Evolutionary conservation across 768 basidiomycete species (phyloP).

Genomic region (Lentinula boryana): DNA sequence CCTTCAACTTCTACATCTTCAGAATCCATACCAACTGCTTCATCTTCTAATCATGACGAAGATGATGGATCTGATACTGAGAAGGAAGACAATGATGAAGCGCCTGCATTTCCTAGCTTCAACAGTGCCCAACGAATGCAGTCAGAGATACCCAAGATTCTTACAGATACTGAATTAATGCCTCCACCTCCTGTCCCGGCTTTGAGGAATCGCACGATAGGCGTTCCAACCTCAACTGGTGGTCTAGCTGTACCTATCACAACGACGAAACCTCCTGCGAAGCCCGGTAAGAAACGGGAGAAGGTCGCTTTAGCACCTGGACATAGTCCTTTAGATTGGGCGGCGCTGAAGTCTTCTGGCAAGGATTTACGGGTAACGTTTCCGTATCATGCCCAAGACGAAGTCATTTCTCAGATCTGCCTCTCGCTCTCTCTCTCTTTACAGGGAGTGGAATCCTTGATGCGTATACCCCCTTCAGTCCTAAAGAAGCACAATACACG

Average conservation of each 20-base stretch:
- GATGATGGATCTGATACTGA: constrained; percentile 34
- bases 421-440: not conserved
- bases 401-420: constrained; percentile 9
- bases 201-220: constrained; percentile 32
- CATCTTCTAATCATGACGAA: constrained; percentile 36
- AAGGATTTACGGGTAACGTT: constrained; percentile 64
- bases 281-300: constrained; percentile 49
- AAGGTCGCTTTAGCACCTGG: constrained; percentile 93
- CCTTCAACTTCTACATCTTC: constrained; percentile 11
- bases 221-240: constrained; percentile 25
- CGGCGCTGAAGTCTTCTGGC: constrained; percentile 77
- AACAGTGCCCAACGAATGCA: constrained; percentile 65
- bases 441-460: constrained; percentile 65
- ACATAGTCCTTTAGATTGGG: constrained; percentile 92
- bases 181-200: constrained; percentile 44
- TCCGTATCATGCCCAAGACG: constrained; percentile 3
- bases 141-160: constrained; percentile 22
- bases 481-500: constrained; percentile 76
- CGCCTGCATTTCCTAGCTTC: constrained; percentile 71
- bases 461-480: constrained; percentile 70
- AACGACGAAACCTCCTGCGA: constrained; percentile 54
- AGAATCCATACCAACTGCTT: constrained; percentile 29
- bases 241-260: constrained; percentile 53
- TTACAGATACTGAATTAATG: constrained; percentile 47
- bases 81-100: constrained; percentile 42